Percentiles rank a stretch among this genome's conserved stretches.
These are phyloP conservation scores for Fusarium sp. DNA, from an alignment of 2,329 filamentous ascomycete genomes.

Conservation along the genomic window DNA sequence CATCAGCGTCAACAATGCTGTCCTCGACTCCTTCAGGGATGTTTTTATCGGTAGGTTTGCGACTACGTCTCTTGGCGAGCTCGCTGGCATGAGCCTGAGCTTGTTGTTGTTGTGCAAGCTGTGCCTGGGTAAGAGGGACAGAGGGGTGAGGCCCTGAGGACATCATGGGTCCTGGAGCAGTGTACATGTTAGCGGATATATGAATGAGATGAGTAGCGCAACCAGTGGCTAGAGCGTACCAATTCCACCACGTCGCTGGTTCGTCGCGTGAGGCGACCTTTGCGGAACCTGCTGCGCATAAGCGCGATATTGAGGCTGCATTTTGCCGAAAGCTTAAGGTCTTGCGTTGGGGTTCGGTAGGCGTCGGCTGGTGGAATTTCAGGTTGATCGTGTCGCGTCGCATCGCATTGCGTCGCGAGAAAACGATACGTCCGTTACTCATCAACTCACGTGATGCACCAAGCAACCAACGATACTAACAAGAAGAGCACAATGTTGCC, in stretches of 20 bases:
- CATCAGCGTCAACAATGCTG: slow-evolving; percentile 80
- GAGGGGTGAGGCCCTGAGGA: slow-evolving; percentile 64
- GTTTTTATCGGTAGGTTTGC: slow-evolving; percentile 94
- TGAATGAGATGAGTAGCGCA: slow-evolving; percentile 6
- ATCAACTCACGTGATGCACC: slow-evolving; percentile 40
- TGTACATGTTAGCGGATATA: slow-evolving; percentile 21
- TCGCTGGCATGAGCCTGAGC: slow-evolving; percentile 69
- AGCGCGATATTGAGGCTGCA: slow-evolving; percentile 67
- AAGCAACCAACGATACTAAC: background rate
- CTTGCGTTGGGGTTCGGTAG: slow-evolving; percentile 22
- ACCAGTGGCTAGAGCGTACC: slow-evolving; percentile 55
- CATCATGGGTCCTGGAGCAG: slow-evolving; percentile 65
- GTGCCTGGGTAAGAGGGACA: slow-evolving; percentile 66
- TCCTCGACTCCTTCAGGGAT: slow-evolving; percentile 91
- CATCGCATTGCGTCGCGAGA: slow-evolving; percentile 40
- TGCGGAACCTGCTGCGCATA: slow-evolving; percentile 65
- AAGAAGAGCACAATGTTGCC: too few relatives aligned
- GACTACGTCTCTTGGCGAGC: slow-evolving; percentile 81
- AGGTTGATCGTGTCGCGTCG: slow-evolving; percentile 47
- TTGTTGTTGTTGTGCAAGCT: slow-evolving; percentile 65
- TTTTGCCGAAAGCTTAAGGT: slow-evolving; percentile 44
- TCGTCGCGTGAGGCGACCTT: slow-evolving; percentile 61
- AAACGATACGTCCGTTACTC: slow-evolving; percentile 26
- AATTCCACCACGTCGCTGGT: slow-evolving; percentile 66
- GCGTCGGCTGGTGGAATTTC: slow-evolving; percentile 27